phyloP scores from a whole-genome alignment of 2,329 filamentous ascomycete species.

The Aspergillus oerlinghausenensis region DNA sequence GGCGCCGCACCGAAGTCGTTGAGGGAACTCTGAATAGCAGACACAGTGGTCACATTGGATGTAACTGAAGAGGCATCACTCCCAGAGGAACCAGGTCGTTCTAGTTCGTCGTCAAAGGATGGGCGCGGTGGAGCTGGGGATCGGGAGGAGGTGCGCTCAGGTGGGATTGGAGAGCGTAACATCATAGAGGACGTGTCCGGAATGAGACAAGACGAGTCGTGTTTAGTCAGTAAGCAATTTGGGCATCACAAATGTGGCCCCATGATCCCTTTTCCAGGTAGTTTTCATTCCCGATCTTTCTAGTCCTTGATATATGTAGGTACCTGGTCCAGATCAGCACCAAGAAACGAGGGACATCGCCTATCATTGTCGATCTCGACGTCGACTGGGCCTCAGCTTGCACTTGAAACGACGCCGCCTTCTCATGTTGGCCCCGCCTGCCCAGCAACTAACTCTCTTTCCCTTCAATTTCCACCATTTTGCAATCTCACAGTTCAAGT shows the following conservation, averaged over 20 bases:
- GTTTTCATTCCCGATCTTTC: neutral
- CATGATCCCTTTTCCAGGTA: neutral
- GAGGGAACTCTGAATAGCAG: constrained; percentile 36
- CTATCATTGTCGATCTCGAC: neutral
- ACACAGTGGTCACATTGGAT: constrained; percentile 43
- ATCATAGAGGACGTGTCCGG: constrained; percentile 5
- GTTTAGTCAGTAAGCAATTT: neutral
- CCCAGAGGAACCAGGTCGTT: constrained; percentile 40
- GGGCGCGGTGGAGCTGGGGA: constrained; percentile 13
- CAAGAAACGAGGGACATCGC: neutral
- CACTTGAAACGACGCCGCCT: neutral
- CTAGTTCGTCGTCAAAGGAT: constrained; percentile 30
- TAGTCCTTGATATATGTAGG: neutral
- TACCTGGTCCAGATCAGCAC: neutral
- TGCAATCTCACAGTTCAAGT: neutral
- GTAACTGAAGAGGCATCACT: constrained; percentile 44
- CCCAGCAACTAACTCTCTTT: constrained; percentile 1
- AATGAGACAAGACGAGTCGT: constrained; percentile 1
- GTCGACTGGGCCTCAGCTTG: neutral
- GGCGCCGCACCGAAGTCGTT: constrained; percentile 25
- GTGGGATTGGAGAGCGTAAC: constrained; percentile 20
- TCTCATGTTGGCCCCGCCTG: neutral
- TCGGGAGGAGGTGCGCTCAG: constrained; percentile 18
- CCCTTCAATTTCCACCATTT: neutral
- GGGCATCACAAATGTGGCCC: neutral